Evolutionary conservation across 768 basidiomycete genomes (phyloP).

Genomic region (Mycena rebaudengoi): DNA sequence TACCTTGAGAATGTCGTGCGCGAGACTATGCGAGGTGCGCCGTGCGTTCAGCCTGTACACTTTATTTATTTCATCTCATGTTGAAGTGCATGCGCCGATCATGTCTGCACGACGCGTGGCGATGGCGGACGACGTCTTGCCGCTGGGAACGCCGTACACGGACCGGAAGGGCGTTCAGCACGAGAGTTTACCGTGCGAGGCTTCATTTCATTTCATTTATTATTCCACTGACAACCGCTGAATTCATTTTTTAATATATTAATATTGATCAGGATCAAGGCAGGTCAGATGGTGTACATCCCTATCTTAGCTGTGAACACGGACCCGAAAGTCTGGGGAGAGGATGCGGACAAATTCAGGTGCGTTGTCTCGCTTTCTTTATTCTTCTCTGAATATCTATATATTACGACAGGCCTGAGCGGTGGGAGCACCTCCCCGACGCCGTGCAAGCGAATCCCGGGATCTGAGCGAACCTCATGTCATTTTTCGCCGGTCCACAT

Average conservation of each 20-base stretch:
- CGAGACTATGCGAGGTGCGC: conserved; percentile 66
- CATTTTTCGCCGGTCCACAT: conserved; percentile 68
- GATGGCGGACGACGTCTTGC: conserved; percentile 61
- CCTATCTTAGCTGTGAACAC: conserved; percentile 64
- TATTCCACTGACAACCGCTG: neutral
- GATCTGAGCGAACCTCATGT: conserved; percentile 65
- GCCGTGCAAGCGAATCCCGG: conserved; percentile 58
- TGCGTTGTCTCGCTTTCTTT: conserved; percentile 33
- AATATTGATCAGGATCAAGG: conserved; percentile 47
- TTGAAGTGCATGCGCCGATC: conserved; percentile 65
- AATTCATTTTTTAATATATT: no score
- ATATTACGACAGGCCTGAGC: conserved; percentile 59
- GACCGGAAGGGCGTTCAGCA: conserved; percentile 51
- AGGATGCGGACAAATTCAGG: conserved; percentile 71
- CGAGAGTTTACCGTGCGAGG: conserved; percentile 42
- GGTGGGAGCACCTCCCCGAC: conserved; percentile 63
- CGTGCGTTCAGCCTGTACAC: no score
- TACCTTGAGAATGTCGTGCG: conserved; percentile 53
- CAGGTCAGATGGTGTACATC: conserved; percentile 55
- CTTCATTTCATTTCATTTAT: neutral
- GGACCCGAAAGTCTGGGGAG: conserved; percentile 65
- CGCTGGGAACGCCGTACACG: conserved; percentile 53
- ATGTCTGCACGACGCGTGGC: conserved; percentile 52
- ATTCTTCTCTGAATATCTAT: neutral
- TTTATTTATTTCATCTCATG: no score